phyloP scores from a whole-genome alignment of 1,284 basidiomycete species.

The Leccinum griseonigrum region DNA sequence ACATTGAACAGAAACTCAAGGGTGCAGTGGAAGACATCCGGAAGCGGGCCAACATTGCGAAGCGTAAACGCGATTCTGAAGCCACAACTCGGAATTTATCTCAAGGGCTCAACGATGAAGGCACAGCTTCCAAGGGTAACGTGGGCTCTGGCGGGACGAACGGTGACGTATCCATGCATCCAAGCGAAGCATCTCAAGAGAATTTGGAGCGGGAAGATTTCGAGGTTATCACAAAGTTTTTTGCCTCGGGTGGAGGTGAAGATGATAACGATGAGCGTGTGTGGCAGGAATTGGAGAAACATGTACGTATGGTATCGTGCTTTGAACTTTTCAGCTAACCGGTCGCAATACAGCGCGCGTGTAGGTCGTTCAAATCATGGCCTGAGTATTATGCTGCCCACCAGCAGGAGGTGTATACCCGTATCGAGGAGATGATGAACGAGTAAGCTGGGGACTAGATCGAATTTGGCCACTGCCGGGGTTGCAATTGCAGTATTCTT shows the following conservation, averaged over 20 bases:
- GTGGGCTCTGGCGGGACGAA: neutral
- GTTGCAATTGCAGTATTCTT: neutral
- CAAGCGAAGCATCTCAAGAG: conserved; percentile 6
- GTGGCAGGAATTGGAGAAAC: conserved; percentile 40
- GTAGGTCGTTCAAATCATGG: conserved; percentile 50
- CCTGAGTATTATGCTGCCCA: conserved; percentile 52
- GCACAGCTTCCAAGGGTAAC: conserved; percentile 1
- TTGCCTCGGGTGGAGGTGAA: conserved; percentile 46
- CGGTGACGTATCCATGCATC: neutral
- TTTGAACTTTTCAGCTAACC: conserved; percentile 1
- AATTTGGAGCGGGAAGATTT: conserved; percentile 39
- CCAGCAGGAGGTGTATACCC: conserved; percentile 38
- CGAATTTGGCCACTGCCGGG: neutral
- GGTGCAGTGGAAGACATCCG: conserved; percentile 25
- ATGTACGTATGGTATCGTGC: conserved; percentile 32
- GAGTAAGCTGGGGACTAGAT: conserved; percentile 11
- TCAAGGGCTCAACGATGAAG: neutral
- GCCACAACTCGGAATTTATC: neutral
- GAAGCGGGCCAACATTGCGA: conserved; percentile 34
- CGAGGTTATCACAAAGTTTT: conserved; percentile 48
- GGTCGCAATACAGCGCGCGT: conserved; percentile 39
- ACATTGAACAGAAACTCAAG: conserved; percentile 30
- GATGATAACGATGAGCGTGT: conserved; percentile 45
- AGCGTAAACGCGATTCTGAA: conserved; percentile 22
- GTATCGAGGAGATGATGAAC: conserved; percentile 34